Evolutionary conservation across 2,329 filamentous ascomycete species (phyloP).

Genomic region (Aspergillus udagawae): DNA sequence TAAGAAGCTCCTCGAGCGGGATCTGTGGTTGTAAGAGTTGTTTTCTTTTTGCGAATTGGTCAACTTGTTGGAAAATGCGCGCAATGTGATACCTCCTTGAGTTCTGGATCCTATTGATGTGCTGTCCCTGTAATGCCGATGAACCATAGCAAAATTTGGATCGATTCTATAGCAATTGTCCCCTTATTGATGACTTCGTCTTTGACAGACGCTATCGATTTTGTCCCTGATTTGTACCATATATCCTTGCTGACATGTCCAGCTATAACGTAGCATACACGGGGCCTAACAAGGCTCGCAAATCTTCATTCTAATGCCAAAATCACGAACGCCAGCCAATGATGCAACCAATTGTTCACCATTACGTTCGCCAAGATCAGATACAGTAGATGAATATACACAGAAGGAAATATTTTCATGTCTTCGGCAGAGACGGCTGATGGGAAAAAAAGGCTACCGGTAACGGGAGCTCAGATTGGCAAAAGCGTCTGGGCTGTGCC

Average conservation of each 20-base stretch:
- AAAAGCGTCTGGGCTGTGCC: conserved; percentile 50
- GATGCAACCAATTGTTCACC: conserved; percentile 9
- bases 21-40: conserved; percentile 17
- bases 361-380: conserved; percentile 4
- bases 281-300: neutral
- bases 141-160: neutral
- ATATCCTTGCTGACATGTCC: neutral
- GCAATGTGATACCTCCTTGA: neutral
- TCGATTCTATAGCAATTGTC: no score
- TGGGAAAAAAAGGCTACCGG: conserved; percentile 19
- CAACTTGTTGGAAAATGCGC: neutral
- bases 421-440: neutral
- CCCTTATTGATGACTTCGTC: neutral
- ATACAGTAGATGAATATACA: conserved; percentile 2
- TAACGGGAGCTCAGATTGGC: conserved; percentile 47
- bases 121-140: neutral
- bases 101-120: neutral
- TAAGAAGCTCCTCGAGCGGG: conserved; percentile 10
- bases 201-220: neutral
- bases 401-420: neutral
- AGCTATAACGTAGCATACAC: neutral
- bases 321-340: conserved; percentile 3
- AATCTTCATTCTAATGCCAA: neutral
- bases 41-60: neutral
- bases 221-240: neutral